Base-by-base conservation (phyloP, 306 rosid species). In the Arachis hypogaea region DNA sequence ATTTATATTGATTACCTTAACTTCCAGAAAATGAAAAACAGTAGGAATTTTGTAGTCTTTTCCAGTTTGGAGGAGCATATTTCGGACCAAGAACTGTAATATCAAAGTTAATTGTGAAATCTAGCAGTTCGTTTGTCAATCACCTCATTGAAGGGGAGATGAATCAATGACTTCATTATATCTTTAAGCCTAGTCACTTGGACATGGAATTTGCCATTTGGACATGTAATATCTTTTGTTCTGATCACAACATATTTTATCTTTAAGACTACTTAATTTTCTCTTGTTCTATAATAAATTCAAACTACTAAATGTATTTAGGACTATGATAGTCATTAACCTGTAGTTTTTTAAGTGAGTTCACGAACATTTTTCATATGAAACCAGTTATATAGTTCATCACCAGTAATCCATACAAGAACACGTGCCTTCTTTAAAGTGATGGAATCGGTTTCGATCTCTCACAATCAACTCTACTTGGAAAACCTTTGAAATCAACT, bases 331-430 rank as follows among this genome's bases (percentile, higher is more conserved):
- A 28, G 36, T 40, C 28, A 12, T 18, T 73, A 2, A 38, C 4
- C 7, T 73, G 28, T 42, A 29, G 14, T 50, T 67, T 7, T 11
- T 7, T 3, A 51, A n/a, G 9, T 29, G 7, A 45, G 18, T 28
- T 56, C 58, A 14, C 3, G 29, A 52, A 2, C 9, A 1, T 6
- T 14, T 14, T n/a, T 7, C 6, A 51, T 51, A n/a, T 51, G 28
- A 51, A 30, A 11, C 30, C 11, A n/a, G 36, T 47, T 44, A 66
- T n/a, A 33, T 57, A 12, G 43, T 18, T 57, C 58, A 44, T 65
- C 52, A 80, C 85, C 83, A 81, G 77, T 77, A 81, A 71, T 84
- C 88, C 79, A 54, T 73, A 42, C 85, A 84, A 59, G 85, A 84
- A 77, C 85, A 80, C 12, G 3, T 28, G 2, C 82, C 85, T 16